These are phyloP conservation scores for Pseudevernia furfuracea DNA, from an alignment of 495 filamentous ascomycete species.

Conservation along the genomic window DNA sequence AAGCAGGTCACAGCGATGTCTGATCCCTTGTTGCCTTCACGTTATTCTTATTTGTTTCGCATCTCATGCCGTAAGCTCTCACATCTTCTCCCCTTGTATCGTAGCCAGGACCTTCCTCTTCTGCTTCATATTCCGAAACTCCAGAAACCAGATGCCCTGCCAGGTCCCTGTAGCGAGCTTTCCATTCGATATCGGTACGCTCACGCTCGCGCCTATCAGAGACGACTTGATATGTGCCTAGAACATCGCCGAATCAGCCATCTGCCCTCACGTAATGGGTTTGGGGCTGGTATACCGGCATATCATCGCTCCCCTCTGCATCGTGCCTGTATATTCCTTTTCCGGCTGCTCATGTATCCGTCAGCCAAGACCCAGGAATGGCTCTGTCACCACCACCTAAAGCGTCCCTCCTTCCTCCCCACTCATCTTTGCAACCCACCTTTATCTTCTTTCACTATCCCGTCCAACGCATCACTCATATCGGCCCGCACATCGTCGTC, in stretches of 20 bases:
- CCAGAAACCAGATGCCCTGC: conserved; percentile 88
- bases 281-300: conserved; percentile 50
- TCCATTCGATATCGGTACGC: conserved; percentile 82
- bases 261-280: conserved; percentile 14
- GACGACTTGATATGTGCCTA: conserved; percentile 88
- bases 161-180: conserved; percentile 63
- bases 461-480: conserved; percentile 90
- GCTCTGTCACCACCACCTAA: neutral
- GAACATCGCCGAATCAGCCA: neutral
- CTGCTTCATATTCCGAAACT: conserved; percentile 75
- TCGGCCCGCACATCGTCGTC: conserved; percentile 71
- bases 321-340: conserved; percentile 80
- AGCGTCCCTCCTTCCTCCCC: neutral
- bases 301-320: conserved; percentile 85
- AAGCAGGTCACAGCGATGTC: neutral
- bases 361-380: neutral
- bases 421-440: conserved; percentile 5
- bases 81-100: conserved; percentile 80
- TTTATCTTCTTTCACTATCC: conserved; percentile 71
- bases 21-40: neutral
- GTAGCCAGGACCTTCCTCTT: conserved; percentile 79
- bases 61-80: conserved; percentile 8
- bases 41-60: neutral
- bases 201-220: conserved; percentile 79
- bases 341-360: conserved; percentile 25